Evolutionary conservation across 2,329 filamentous ascomycete species (phyloP).

Genomic region (Didymella pomorum): DNA sequence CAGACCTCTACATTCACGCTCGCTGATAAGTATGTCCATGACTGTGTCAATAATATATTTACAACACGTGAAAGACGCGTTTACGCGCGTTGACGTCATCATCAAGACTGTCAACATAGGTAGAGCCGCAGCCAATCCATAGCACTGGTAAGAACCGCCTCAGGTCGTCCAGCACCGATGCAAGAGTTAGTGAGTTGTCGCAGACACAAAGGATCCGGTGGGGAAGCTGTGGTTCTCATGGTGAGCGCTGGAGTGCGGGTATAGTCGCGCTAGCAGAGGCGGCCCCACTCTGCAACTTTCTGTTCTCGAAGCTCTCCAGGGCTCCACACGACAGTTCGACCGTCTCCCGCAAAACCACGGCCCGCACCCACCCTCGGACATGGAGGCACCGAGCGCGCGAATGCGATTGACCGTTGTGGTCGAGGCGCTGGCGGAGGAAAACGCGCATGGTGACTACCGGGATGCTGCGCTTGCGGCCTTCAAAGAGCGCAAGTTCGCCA

Average conservation of each 20-base stretch:
- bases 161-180: no score
- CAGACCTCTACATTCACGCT: no score
- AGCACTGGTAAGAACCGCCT: no score
- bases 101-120: no score
- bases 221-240: neutral
- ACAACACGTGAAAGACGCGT: no score
- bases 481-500: constrained; percentile 48
- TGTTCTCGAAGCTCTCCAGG: neutral
- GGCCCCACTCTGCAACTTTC: neutral
- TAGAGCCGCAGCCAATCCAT: no score
- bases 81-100: no score
- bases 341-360: neutral
- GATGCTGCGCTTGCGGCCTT: constrained; percentile 31
- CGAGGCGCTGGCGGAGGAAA: constrained; percentile 35
- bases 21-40: no score
- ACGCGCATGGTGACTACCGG: constrained; percentile 30
- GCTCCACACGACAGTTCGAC: neutral
- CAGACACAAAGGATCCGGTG: neutral
- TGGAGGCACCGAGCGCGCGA: constrained; percentile 23
- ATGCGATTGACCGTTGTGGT: constrained; percentile 45
- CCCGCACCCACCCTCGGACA: constrained; percentile 1
- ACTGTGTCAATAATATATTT: no score
- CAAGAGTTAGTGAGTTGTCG: neutral
- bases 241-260: neutral
- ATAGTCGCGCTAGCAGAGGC: neutral